These are phyloP conservation scores for Debaryomyces coudertii DNA, from an alignment of 1,139 yeast species.

Conservation along the genomic window DNA sequence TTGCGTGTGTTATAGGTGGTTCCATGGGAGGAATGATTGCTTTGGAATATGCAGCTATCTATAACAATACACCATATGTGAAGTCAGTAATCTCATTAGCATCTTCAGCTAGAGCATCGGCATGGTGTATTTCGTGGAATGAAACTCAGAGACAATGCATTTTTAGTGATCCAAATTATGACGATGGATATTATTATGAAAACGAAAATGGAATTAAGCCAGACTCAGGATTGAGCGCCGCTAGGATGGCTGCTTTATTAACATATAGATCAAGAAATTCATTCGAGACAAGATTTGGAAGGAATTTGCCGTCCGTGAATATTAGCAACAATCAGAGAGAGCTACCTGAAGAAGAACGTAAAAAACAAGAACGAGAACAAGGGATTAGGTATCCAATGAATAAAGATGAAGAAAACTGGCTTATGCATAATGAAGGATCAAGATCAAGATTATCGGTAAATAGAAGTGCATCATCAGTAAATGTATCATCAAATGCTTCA, in stretches of 20 bases:
- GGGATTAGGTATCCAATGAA: constrained; percentile 39
- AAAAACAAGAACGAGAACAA: constrained; percentile 19
- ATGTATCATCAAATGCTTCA: neutral
- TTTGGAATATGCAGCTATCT: constrained; percentile 74
- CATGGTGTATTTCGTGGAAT: constrained; percentile 99
- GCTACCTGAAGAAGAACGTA: constrained; percentile 13
- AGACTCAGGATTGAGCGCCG: constrained; percentile 85
- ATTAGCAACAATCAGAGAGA: constrained; percentile 14
- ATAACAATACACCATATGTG: constrained; percentile 72
- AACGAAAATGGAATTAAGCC: constrained; percentile 70
- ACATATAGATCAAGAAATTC: constrained; percentile 92
- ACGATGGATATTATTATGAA: constrained; percentile 80
- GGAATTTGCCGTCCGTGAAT: constrained; percentile 56
- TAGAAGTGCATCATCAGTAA: constrained; percentile 13
- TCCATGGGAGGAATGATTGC: constrained; percentile 99
- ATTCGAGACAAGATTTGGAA: constrained; percentile 87
- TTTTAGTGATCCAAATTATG: constrained; percentile 90
- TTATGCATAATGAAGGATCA: constrained; percentile 47
- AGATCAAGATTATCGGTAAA: constrained; percentile 19
- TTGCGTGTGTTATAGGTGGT: constrained; percentile 92
- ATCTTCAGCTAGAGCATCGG: constrained; percentile 91
- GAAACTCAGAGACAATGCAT: constrained; percentile 97
- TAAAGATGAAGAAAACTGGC: constrained; percentile 52
- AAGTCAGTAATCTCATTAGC: constrained; percentile 80
- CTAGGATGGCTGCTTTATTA: constrained; percentile 93